A percentile compares a stretch with the other conserved stretches of the same genome.
Evolutionary conservation across 192 early-diverging fungal species (phyloP).

Genomic region (Lobosporangium transversale): DNA sequence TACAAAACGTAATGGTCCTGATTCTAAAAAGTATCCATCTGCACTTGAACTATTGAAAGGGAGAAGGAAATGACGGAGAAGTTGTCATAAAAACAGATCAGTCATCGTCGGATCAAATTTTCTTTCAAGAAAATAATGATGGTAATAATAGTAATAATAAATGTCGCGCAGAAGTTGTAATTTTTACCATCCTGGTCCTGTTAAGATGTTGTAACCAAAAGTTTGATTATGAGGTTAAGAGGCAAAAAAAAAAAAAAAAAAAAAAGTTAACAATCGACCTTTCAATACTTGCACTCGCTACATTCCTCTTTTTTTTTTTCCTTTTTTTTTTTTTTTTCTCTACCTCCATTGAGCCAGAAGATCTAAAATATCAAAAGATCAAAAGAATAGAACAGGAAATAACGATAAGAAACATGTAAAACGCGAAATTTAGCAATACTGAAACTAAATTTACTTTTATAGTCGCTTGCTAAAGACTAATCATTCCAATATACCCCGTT

Average conservation of each 20-base stretch:
- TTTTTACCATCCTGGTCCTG: slow-evolving; percentile 30
- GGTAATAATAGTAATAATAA: neutral
- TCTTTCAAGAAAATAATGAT: neutral
- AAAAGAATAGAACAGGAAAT: neutral
- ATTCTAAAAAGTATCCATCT: slow-evolving; percentile 73
- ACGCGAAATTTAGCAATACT: neutral
- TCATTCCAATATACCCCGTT: no score
- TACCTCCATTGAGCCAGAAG: slow-evolving; percentile 74
- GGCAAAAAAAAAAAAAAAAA: no score
- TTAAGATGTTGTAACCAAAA: neutral
- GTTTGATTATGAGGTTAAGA: neutral
- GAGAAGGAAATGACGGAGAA: no score
- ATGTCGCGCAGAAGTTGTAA: neutral
- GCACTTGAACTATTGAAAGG: slow-evolving; percentile 57
- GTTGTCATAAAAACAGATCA: neutral
- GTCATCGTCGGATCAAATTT: neutral
- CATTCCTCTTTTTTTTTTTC: neutral
- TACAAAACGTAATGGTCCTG: slow-evolving; percentile 61
- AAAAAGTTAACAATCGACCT: no score
- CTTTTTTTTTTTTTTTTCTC: neutral
- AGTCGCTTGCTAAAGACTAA: neutral
- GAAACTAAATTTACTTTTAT: neutral
- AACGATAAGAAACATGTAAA: neutral
- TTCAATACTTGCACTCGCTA: neutral
- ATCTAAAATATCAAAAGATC: slow-evolving; percentile 54